A percentile compares a stretch with the other conserved stretches of the same genome.
These are phyloP conservation scores for Annulohypoxylon truncatum DNA, from an alignment of 2,329 filamentous ascomycete genomes.

Conservation along the genomic window DNA sequence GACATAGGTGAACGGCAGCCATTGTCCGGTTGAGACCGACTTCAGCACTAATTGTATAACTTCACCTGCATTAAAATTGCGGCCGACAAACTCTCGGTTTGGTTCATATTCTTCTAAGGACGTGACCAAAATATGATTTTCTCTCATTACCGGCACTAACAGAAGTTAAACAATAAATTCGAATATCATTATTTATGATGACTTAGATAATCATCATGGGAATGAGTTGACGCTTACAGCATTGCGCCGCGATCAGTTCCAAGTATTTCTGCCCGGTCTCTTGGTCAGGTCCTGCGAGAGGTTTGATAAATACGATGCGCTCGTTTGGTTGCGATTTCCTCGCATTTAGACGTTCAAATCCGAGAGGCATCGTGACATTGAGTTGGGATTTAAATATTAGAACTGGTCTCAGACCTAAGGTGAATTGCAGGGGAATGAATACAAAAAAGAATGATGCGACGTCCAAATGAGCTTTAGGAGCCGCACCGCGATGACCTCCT, in stretches of 20 bases:
- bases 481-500: not conserved
- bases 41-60: slow-evolving; percentile 87
- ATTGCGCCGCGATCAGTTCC: slow-evolving; percentile 83
- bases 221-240: slow-evolving; percentile 59
- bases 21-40: slow-evolving; percentile 70
- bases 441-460: not conserved
- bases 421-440: not conserved
- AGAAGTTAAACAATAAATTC: slow-evolving; percentile 10
- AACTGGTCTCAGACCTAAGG: not conserved
- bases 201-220: not conserved
- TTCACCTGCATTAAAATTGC: slow-evolving; percentile 91
- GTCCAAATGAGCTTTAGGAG: not conserved
- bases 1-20: slow-evolving; percentile 85
- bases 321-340: slow-evolving; percentile 79
- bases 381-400: not conserved
- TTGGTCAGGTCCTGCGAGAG: slow-evolving; percentile 73
- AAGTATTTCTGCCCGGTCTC: slow-evolving; percentile 75
- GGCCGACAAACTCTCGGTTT: slow-evolving; percentile 85
- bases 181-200: not conserved
- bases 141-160: slow-evolving; percentile 75
- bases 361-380: slow-evolving; percentile 75
- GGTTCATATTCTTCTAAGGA: slow-evolving; percentile 84
- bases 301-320: slow-evolving; percentile 87
- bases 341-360: slow-evolving; percentile 82
- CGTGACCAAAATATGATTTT: slow-evolving; percentile 72